Percentiles rank a stretch among this genome's conserved stretches.
phyloP scores from a whole-genome alignment of 306 rosid genomes.

The Erythrophleum fordii region DNA sequence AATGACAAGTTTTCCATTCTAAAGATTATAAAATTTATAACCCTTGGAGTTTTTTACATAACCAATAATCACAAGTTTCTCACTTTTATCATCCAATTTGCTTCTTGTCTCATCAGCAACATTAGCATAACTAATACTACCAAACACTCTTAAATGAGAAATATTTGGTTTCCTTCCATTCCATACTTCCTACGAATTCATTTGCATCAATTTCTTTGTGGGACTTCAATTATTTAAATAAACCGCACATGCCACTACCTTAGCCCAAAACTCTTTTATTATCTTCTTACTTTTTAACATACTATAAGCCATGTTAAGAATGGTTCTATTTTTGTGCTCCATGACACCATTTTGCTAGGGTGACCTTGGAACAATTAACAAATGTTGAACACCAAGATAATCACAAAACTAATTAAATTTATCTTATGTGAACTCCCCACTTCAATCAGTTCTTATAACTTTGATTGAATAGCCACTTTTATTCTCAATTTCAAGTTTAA shows the following conservation, averaged over 20 bases:
- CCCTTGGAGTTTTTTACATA: neutral
- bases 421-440: too few species aligned
- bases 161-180: neutral
- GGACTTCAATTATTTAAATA: neutral
- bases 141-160: neutral
- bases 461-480: too few species aligned
- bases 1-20: neutral
- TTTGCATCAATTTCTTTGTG: neutral
- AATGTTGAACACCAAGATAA: too few species aligned
- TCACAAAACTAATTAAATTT: too few species aligned
- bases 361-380: too few species aligned
- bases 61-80: neutral
- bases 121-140: neutral
- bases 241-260: neutral
- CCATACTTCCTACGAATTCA: neutral
- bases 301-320: neutral
- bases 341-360: neutral
- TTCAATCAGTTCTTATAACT: too few species aligned
- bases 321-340: neutral
- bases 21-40: neutral
- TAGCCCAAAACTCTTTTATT: neutral
- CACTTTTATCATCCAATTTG: neutral
- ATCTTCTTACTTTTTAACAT: neutral
- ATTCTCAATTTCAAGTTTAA: too few species aligned
- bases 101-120: neutral